phyloP scores from a whole-genome alignment of 179 eudicot genomes.

The Nepenthes alata region DNA sequence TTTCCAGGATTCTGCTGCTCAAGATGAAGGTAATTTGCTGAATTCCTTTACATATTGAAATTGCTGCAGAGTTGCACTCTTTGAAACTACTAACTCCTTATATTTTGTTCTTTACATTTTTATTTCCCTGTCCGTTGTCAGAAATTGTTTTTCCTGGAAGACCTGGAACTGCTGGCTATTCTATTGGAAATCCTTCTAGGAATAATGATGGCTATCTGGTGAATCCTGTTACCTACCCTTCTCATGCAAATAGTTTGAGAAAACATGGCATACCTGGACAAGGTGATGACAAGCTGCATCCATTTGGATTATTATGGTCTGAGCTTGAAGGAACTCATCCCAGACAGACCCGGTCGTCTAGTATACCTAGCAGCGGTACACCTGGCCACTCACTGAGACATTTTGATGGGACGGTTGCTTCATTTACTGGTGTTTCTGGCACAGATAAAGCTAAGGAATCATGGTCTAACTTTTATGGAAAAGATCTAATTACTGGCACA shows the following conservation, averaged over 20 bases:
- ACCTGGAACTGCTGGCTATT: slow-evolving; percentile 53
- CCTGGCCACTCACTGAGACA: slow-evolving; percentile 35
- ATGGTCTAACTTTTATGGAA: slow-evolving; percentile 42
- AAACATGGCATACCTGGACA: slow-evolving; percentile 27
- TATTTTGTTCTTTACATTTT: neutral
- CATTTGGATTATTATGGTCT: slow-evolving; percentile 84
- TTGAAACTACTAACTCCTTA: neutral
- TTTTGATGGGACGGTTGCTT: slow-evolving; percentile 23
- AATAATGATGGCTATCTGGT: slow-evolving; percentile 28
- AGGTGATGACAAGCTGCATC: slow-evolving; percentile 61
- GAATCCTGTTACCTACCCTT: slow-evolving; percentile 22
- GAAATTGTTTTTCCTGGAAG: slow-evolving; percentile 83
- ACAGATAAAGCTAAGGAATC: slow-evolving; percentile 33
- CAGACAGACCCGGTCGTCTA: slow-evolving; percentile 37
- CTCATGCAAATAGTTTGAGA: slow-evolving; percentile 24
- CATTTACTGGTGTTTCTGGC: slow-evolving; percentile 32
- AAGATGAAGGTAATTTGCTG: slow-evolving; percentile 59
- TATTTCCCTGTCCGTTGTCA: slow-evolving; percentile 15
- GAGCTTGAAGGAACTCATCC: slow-evolving; percentile 62
- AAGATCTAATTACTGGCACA: slow-evolving; percentile 29
- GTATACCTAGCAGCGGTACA: slow-evolving; percentile 32
- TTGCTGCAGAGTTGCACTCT: neutral
- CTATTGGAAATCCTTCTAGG: slow-evolving; percentile 28
- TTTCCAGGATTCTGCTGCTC: slow-evolving; percentile 43
- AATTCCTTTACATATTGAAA: neutral